Evolutionary conservation across 2,329 filamentous ascomycete genomes (phyloP).

Genomic region (Pestalotiopsis sp.): DNA sequence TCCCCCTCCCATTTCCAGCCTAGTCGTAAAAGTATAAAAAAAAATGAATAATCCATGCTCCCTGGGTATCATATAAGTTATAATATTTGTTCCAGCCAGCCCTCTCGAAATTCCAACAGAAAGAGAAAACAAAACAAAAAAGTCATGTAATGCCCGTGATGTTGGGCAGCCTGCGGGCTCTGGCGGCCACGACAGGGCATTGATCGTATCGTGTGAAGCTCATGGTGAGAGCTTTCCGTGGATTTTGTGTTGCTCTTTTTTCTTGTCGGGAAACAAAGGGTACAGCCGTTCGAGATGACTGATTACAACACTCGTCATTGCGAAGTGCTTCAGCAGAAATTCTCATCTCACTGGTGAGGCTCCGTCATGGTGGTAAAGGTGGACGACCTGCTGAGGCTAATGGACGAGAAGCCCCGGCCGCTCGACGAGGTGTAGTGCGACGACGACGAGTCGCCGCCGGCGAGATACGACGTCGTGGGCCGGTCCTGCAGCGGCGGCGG

Average conservation of each 20-base stretch:
- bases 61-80: background rate
- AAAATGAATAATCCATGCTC: background rate
- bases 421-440: background rate
- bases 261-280: background rate
- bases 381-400: constrained; percentile 1
- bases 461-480: background rate
- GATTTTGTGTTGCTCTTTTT: background rate
- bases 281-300: background rate
- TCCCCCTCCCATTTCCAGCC: background rate
- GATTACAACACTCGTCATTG: background rate
- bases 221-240: background rate
- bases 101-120: background rate
- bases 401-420: background rate
- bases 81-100: background rate
- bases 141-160: background rate
- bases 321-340: background rate
- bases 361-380: constrained; percentile 2
- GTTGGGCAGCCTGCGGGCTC: background rate
- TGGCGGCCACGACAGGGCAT: too few species aligned
- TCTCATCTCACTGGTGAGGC: background rate
- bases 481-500: background rate
- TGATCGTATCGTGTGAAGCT: too few species aligned
- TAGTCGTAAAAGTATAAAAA: background rate
- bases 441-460: background rate
- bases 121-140: too few species aligned